Percentiles rank a stretch among this genome's conserved stretches.
Evolutionary conservation across 1,284 basidiomycete genomes (phyloP).

Genomic region (Xerocomus cyaneibrunnescens): DNA sequence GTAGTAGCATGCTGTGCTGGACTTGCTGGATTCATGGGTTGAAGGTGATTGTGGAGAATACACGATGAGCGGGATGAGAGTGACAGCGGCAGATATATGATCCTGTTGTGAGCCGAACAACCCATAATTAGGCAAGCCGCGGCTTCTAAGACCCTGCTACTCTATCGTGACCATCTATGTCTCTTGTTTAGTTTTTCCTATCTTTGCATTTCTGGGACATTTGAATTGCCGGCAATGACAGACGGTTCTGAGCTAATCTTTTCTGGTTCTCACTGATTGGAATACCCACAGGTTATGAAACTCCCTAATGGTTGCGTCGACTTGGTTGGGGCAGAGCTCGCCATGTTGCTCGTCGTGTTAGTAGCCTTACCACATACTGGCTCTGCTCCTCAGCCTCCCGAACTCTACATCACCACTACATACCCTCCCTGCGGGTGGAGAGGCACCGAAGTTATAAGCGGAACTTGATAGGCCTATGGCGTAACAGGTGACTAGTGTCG

Average conservation of each 20-base stretch:
- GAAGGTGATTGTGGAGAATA: too few relatives aligned
- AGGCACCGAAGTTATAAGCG: not conserved
- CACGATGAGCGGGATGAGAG: too few relatives aligned
- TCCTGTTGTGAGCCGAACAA: too few relatives aligned
- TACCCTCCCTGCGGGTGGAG: not conserved
- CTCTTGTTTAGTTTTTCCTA: too few relatives aligned
- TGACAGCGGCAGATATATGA: too few relatives aligned
- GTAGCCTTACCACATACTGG: not conserved
- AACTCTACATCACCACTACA: not conserved
- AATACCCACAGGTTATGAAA: not conserved
- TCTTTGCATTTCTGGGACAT: not conserved
- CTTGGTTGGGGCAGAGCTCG: not conserved
- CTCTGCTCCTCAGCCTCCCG: not conserved
- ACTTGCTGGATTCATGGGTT: too few relatives aligned
- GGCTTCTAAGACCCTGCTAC: too few relatives aligned
- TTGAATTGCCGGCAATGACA: not conserved
- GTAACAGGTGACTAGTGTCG: not conserved
- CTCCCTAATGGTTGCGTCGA: not conserved
- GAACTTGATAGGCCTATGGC: not conserved
- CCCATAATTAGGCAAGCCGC: too few relatives aligned
- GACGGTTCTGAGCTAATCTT: not conserved
- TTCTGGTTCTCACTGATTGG: not conserved
- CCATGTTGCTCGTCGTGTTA: not conserved
- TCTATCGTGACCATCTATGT: too few relatives aligned
- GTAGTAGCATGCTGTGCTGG: too few relatives aligned